These are phyloP conservation scores for Kalmusia sp. DNA, from an alignment of 2,329 filamentous ascomycete species.

Conservation along the genomic window DNA sequence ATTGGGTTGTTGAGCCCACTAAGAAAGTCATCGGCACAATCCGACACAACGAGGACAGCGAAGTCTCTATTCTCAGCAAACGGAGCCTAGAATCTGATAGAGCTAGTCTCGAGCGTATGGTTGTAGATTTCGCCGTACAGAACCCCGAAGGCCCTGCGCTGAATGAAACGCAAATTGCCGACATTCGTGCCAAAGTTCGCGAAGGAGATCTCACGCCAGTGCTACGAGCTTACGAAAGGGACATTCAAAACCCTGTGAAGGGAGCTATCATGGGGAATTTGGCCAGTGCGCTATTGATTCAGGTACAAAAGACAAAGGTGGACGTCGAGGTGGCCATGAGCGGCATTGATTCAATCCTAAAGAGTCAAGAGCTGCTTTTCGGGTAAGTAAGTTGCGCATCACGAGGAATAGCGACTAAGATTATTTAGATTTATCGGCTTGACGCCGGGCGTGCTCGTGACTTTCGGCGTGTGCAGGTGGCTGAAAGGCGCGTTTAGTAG, in stretches of 20 bases:
- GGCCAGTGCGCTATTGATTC: slow-evolving; percentile 88
- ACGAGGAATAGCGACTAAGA: slow-evolving; percentile 8
- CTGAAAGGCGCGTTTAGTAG: slow-evolving; percentile 72
- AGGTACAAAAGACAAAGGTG: slow-evolving; percentile 98
- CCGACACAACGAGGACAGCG: slow-evolving; percentile 87
- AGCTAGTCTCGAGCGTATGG: slow-evolving; percentile 94
- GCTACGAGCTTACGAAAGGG: slow-evolving; percentile 87
- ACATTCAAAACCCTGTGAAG: slow-evolving; percentile 80
- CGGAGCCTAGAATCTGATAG: slow-evolving; percentile 89
- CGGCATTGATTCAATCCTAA: slow-evolving; percentile 91
- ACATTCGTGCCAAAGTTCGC: slow-evolving; percentile 79
- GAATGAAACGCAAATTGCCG: slow-evolving; percentile 72
- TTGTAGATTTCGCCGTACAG: slow-evolving; percentile 91
- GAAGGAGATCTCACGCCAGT: slow-evolving; percentile 95
- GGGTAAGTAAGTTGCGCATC: slow-evolving; percentile 53
- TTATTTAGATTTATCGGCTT: slow-evolving; percentile 79
- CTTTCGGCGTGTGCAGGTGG: slow-evolving; percentile 76
- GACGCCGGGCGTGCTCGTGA: slow-evolving; percentile 90
- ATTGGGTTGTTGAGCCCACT: slow-evolving; percentile 91
- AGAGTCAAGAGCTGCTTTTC: slow-evolving; percentile 96
- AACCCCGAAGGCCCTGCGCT: slow-evolving; percentile 72
- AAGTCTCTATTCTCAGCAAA: slow-evolving; percentile 96
- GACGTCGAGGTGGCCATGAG: slow-evolving; percentile 96
- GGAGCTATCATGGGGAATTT: slow-evolving; percentile 87
- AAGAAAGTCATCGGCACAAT: slow-evolving; percentile 89